Base-by-base conservation (phyloP, 2,329 filamentous ascomycete genomes). In the Fusarium nematophilum region DNA sequence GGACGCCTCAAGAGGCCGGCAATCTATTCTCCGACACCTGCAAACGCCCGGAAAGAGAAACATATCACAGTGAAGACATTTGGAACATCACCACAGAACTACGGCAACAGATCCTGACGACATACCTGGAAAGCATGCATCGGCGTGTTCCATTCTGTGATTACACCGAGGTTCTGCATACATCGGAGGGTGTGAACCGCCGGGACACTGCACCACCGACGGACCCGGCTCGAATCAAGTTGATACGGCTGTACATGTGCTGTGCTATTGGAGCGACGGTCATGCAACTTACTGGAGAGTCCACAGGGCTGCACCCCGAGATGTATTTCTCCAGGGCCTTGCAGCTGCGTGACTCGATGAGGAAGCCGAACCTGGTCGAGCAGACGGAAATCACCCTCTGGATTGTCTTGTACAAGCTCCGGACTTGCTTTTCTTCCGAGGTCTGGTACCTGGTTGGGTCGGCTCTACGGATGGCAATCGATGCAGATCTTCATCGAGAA, bases 331-430 rank as follows among this genome's bases (percentile, higher is more conserved):
- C 13, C 4, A 25, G 30, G 9, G 46, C 46, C 11, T 50, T 18
- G 5, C n/a, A 50, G 25, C 31, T 50, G 5, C 23, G 36, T 33
- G 18, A 36, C 9, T 34, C 27, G 3, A 21, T 50, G 36, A 34
- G 14, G 29, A n/a, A 33, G 9, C 13, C 27, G 6, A 26, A 42
- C 9, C 9, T 40, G 7, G n/a, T 30, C 3, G 27, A 40, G 14
- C 33, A 40, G n/a, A 18, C 27, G 9, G 50, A 53, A 11, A 18
- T 34, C 5, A 26, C 27, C 3, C 26, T 53, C 11, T 53, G 50
- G 50, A 25, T 21, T n/a, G 25, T 53, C n/a, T 18, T 53, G 15
- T 53, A 53, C 15, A 47, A 53, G 11, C 33, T 53, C 9, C 50
- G 50, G 11, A 45, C 40, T 25, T 30, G 38, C 2, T 53, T 46